Evolutionary conservation across 2,329 filamentous ascomycete species (phyloP).

Genomic region (Didymellaceae sp.): DNA sequence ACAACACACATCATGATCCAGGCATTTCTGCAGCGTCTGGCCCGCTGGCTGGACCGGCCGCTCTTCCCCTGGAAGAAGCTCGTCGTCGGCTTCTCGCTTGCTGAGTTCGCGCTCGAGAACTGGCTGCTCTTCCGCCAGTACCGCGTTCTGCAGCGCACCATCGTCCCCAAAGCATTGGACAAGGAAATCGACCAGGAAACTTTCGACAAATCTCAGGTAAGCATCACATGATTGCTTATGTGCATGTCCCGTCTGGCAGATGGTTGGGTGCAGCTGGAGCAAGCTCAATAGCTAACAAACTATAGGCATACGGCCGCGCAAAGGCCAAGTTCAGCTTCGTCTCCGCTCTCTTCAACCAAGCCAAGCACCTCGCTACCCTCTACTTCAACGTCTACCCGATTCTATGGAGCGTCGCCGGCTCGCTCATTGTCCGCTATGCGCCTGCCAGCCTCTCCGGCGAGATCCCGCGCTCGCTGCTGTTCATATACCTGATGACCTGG

Average conservation of each 20-base stretch:
- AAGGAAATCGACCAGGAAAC: constrained; percentile 88
- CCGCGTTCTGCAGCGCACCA: constrained; percentile 78
- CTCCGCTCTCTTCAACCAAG: constrained; percentile 80
- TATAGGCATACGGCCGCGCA: constrained; percentile 83
- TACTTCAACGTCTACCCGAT: constrained; percentile 90
- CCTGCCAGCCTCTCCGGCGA: constrained; percentile 85
- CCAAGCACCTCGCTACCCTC: constrained; percentile 88
- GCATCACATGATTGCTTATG: constrained; percentile 1
- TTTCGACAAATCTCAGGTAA: constrained; percentile 88
- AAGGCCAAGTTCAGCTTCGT: constrained; percentile 90
- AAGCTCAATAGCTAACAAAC: constrained; percentile 25
- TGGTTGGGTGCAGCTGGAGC: no score
- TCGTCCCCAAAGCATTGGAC: constrained; percentile 83
- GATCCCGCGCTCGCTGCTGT: constrained; percentile 91
- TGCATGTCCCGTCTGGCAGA: no score
- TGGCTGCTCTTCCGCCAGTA: constrained; percentile 92
- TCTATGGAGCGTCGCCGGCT: constrained; percentile 83
- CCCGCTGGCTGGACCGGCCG: constrained; percentile 85
- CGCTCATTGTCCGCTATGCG: constrained; percentile 74
- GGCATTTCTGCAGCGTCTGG: constrained; percentile 66
- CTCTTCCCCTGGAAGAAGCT: constrained; percentile 97
- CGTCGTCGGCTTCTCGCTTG: constrained; percentile 91
- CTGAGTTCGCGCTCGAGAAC: constrained; percentile 88
- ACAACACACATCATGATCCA: constrained; percentile 46
- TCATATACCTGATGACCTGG: constrained; percentile 85